Percentiles rank a stretch among this genome's conserved stretches.
phyloP scores from a whole-genome alignment of 2,329 filamentous ascomycete species.

The Xylariaceae sp. region DNA sequence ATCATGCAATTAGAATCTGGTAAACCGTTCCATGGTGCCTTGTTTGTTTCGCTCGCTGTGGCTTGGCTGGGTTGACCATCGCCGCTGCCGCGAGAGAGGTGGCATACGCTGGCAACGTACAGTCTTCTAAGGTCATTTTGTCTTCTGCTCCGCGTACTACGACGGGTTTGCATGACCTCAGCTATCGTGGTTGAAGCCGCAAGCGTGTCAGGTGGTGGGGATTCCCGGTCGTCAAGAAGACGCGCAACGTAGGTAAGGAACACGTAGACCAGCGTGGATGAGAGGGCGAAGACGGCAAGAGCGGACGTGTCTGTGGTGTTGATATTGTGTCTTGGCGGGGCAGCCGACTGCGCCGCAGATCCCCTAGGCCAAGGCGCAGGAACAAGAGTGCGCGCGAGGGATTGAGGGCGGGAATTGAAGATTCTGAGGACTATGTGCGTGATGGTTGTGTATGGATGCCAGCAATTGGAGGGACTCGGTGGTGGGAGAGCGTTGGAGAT shows the following conservation, averaged over 20 bases:
- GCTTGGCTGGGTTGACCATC: not conserved
- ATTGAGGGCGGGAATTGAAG: not conserved
- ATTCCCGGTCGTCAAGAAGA: no score
- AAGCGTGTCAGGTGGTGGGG: not conserved
- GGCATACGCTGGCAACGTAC: conserved; percentile 46
- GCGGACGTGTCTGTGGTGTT: not conserved
- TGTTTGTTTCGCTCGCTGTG: conserved; percentile 16
- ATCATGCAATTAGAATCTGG: not conserved
- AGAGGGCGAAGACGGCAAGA: not conserved
- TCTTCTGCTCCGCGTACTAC: conserved; percentile 66
- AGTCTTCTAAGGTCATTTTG: conserved; percentile 88
- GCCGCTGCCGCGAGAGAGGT: not conserved
- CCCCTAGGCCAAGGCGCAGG: not conserved
- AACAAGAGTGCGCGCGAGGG: not conserved
- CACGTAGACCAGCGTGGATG: no score
- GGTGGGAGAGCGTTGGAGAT: not conserved
- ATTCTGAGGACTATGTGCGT: not conserved
- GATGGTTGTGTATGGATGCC: no score
- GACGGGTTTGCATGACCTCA: conserved; percentile 27
- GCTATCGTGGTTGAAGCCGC: not conserved
- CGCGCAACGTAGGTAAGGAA: no score
- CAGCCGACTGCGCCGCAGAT: not conserved
- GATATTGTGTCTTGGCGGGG: not conserved
- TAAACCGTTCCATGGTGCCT: not conserved
- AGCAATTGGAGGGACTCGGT: not conserved